phyloP scores from a whole-genome alignment of 139 green algal genomes.

The Pedinophyceae sp. region DNA sequence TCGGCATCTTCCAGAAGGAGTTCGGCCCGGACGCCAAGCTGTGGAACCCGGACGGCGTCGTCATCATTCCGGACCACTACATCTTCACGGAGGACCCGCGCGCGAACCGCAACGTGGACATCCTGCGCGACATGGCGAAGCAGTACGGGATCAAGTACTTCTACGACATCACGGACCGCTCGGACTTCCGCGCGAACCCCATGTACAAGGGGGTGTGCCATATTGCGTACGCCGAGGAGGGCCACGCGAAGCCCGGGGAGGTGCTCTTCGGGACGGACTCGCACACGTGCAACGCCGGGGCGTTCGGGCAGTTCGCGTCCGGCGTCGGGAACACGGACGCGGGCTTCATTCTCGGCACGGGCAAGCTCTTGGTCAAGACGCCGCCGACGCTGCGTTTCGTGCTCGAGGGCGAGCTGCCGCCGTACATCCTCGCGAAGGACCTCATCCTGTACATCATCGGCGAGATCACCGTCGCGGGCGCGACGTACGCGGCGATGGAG shows the following conservation, averaged over 20 bases:
- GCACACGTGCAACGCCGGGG: constrained; percentile 91
- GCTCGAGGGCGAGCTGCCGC: constrained; percentile 85
- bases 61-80: constrained; percentile 95
- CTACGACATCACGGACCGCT: constrained; percentile 83
- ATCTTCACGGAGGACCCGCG: constrained; percentile 86
- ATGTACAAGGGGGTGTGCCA: constrained; percentile 96
- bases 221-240: constrained; percentile 78
- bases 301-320: constrained; percentile 90
- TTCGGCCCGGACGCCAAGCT: constrained; percentile 80
- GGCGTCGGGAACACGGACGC: constrained; percentile 92
- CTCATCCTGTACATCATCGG: constrained; percentile 89
- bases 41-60: constrained; percentile 76
- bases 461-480: constrained; percentile 67
- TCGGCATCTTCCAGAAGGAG: constrained; percentile 54
- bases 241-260: constrained; percentile 68
- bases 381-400: constrained; percentile 84
- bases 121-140: constrained; percentile 60
- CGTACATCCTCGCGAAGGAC: constrained; percentile 79
- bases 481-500: constrained; percentile 51
- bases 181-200: constrained; percentile 85
- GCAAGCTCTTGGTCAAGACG: constrained; percentile 93
- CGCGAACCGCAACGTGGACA: constrained; percentile 93
- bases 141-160: constrained; percentile 96
- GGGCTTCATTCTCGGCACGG: constrained; percentile 90
- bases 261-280: constrained; percentile 95